A percentile compares a stretch with the other conserved stretches of the same genome.
phyloP scores from a whole-genome alignment of 23 red algal species.

The Gracilaria domingensis region DNA sequence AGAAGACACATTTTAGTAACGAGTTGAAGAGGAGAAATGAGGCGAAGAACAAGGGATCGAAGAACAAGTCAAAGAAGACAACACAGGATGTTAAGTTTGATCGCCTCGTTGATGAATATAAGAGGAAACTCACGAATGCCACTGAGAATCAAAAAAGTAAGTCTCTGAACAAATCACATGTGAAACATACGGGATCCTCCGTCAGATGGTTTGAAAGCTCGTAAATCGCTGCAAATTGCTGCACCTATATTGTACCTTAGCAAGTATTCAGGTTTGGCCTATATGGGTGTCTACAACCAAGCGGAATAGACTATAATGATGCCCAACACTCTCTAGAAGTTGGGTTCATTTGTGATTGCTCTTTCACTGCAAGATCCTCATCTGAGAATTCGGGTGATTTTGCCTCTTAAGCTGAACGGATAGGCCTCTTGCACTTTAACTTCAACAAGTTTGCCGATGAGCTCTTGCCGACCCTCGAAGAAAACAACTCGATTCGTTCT shows the following conservation, averaged over 20 bases:
- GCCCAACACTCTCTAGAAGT: too few species aligned
- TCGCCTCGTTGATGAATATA: background rate
- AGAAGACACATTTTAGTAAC: background rate
- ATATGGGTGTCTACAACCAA: too few species aligned
- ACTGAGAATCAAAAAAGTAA: background rate
- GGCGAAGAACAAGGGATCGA: background rate
- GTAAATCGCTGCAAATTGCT: background rate
- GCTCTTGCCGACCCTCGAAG: conserved; percentile 48
- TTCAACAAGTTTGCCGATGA: conserved; percentile 60
- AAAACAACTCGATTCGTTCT: conserved; percentile 76
- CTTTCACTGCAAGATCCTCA: background rate
- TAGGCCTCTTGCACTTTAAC: conserved; percentile 72
- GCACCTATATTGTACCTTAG: background rate
- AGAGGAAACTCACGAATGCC: background rate
- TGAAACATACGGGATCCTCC: background rate
- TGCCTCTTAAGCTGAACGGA: conserved; percentile 73
- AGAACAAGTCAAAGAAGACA: background rate
- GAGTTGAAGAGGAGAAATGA: background rate
- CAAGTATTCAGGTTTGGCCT: too few species aligned
- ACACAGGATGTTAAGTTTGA: conserved; percentile 2
- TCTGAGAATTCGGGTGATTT: background rate
- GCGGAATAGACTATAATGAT: too few species aligned
- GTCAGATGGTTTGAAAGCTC: conserved; percentile 21
- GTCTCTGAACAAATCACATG: background rate
- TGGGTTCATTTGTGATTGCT: background rate